Base-by-base conservation (phyloP, 331 rosid genomes). In the Acacia pycnantha region DNA sequence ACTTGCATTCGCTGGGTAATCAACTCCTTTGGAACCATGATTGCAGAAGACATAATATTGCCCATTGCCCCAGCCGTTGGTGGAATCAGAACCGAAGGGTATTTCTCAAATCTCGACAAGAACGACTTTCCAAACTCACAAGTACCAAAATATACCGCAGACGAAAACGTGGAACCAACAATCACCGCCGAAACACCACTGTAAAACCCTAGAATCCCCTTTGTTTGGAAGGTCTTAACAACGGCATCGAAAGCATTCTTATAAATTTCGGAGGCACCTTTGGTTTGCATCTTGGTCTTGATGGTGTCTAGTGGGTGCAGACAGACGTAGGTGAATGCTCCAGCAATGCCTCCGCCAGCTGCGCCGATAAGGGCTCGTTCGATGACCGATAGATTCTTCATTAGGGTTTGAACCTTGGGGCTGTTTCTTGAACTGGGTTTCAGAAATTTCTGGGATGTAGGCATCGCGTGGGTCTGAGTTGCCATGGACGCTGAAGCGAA, bases 1-100 rank as follows among this genome's bases (percentile, higher is more conserved):
- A 94, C 88, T 19, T 95, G 99, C 97, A 93, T 95, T 76, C 97
- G 56, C 88, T 95, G 98, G n/a, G 98, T 92, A 65, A 95, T 95
- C 13, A 95, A 84, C 68, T 95, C 99, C 67, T 95, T 95, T 0
- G 99, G 99, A 2, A 95, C 98, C 98, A 93, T 93, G 19, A 95
- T 90, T 1, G 98, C 97, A 0, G 98, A 93, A 1, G 98, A 93
- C 4, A 88, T 85, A 43, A 93, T 87, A 70, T 95, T 95, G 3
- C 99, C 98, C 91, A 93, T 89, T 14, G 98, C 97, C 11, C 99
- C 97, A 0, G 99, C 96, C 0, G 86, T 84, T 1, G 98, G 99
- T 0, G 99, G 99, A 71, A 95, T 86, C 0, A 95, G 78, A n/a
- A 92, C 62, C 1, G 88, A 78, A 13, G 97, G 97, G 87, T 65